Conservation (phyloP, 1,139 yeast genomes). For the Kluyveromyces marxianus region DNA sequence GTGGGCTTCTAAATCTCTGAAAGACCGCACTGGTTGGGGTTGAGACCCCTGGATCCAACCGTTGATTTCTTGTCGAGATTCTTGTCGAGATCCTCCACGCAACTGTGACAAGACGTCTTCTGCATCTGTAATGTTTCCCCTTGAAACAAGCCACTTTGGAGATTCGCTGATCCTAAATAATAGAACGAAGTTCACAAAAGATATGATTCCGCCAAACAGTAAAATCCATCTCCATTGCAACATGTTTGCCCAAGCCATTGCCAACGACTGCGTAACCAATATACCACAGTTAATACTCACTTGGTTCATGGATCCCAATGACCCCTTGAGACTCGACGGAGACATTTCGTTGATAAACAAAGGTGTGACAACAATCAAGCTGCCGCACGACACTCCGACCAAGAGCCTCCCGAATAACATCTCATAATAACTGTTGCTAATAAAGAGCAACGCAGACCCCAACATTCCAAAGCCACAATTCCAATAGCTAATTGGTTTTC, state of each 20-base stretch:
- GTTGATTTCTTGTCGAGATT: slow-evolving; percentile 29
- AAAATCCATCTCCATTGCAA: slow-evolving; percentile 68
- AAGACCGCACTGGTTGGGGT: slow-evolving; percentile 13
- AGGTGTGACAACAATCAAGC: slow-evolving; percentile 78
- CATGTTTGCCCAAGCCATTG: slow-evolving; percentile 58
- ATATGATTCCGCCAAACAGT: slow-evolving; percentile 49
- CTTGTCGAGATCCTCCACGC: slow-evolving; percentile 27
- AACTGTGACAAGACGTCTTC: slow-evolving; percentile 30
- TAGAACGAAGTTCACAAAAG: slow-evolving; percentile 41
- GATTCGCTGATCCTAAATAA: slow-evolving; percentile 57
- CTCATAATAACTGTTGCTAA: slow-evolving; percentile 37
- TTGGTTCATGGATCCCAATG: slow-evolving; percentile 83
- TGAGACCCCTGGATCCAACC: slow-evolving; percentile 20
- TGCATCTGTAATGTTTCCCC: slow-evolving; percentile 34
- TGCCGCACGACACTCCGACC: slow-evolving; percentile 83
- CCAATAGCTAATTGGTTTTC: slow-evolving; percentile 49
- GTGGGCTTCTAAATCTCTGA: not conserved
- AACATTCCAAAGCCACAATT: slow-evolving; percentile 49
- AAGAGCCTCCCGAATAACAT: slow-evolving; percentile 66
- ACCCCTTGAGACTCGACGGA: slow-evolving; percentile 61
- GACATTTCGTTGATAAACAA: slow-evolving; percentile 72
- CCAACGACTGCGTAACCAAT: slow-evolving; percentile 64
- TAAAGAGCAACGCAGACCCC: slow-evolving; percentile 64
- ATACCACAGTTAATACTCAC: slow-evolving; percentile 81
- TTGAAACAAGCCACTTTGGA: slow-evolving; percentile 66